Conservation (phyloP, 495 filamentous ascomycete species). For the Xanthoparmelia taractica region DNA sequence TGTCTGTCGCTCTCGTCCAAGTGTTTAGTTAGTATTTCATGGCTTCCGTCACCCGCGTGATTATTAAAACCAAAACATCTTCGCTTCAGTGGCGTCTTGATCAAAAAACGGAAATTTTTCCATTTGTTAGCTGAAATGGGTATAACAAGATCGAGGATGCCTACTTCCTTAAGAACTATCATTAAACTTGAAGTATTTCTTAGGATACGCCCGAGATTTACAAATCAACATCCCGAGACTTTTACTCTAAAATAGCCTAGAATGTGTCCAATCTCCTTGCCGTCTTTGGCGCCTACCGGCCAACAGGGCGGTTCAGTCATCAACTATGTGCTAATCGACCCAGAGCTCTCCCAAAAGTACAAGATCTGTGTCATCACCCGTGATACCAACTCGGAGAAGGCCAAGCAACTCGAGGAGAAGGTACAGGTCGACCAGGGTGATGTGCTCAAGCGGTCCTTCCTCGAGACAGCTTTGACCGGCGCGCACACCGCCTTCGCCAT, state of each 20-base stretch:
- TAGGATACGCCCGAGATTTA: background rate
- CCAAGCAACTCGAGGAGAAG: slow-evolving; percentile 28
- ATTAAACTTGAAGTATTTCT: background rate
- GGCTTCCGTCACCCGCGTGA: too few species aligned
- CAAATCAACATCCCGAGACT: background rate
- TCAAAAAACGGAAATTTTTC: background rate
- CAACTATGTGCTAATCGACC: slow-evolving; percentile 41
- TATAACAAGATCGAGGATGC: background rate
- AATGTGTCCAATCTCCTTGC: slow-evolving; percentile 43
- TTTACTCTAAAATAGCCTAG: background rate
- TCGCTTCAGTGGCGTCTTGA: too few species aligned
- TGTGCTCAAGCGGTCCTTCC: slow-evolving; percentile 30
- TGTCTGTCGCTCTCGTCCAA: too few species aligned
- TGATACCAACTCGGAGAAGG: slow-evolving; percentile 27
- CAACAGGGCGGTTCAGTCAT: slow-evolving; percentile 55
- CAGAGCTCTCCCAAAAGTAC: slow-evolving; percentile 42
- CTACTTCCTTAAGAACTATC: background rate
- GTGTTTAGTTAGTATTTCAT: too few species aligned
- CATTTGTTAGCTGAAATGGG: slow-evolving; percentile 10
- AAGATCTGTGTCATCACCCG: slow-evolving; percentile 49
- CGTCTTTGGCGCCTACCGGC: slow-evolving; percentile 57
- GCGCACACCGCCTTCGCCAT: slow-evolving; percentile 45
- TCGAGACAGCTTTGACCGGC: slow-evolving; percentile 38
- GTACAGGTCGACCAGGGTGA: slow-evolving; percentile 36
- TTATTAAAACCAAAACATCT: too few species aligned